A percentile compares a stretch with the other conserved stretches of the same genome.
Evolutionary conservation across 805 yeast species (phyloP).

Genomic region (Wickerhamomyces hampshirensis): DNA sequence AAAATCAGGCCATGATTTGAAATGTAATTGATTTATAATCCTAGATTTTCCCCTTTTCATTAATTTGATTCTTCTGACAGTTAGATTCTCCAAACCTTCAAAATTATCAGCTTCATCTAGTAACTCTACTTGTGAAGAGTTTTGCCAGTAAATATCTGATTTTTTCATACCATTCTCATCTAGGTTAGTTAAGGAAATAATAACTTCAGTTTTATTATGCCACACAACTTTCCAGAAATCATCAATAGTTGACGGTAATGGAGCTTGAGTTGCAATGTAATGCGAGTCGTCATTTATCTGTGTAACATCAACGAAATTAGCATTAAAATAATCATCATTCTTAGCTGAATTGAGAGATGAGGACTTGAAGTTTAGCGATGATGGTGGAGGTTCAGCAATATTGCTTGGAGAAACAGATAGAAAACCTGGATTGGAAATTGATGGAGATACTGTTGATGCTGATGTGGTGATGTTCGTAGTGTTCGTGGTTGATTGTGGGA

Average conservation of each 20-base stretch:
- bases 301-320: slow-evolving; percentile 54
- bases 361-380: slow-evolving; percentile 37
- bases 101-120: slow-evolving; percentile 26
- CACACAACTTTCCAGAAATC: slow-evolving; percentile 88
- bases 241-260: slow-evolving; percentile 66
- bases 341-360: no score
- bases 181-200: slow-evolving; percentile 73
- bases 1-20: slow-evolving; percentile 81
- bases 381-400: slow-evolving; percentile 58
- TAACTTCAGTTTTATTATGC: slow-evolving; percentile 58
- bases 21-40: slow-evolving; percentile 68
- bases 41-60: slow-evolving; percentile 19
- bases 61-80: slow-evolving; percentile 25
- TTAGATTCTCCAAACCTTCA: slow-evolving; percentile 28
- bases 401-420: background rate
- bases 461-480: no score
- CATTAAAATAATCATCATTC: slow-evolving; percentile 33
- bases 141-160: slow-evolving; percentile 80
- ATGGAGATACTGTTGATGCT: slow-evolving; percentile 25
- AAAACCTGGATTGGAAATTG: slow-evolving; percentile 2
- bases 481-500: slow-evolving; percentile 3
- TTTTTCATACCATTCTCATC: slow-evolving; percentile 71
- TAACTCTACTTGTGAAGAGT: slow-evolving; percentile 39
- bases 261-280: slow-evolving; percentile 91
- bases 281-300: slow-evolving; percentile 32